A percentile compares a stretch with the other conserved stretches of the same genome.
Evolutionary conservation across 257 asterid species (phyloP).

Genomic region (Anisodus tanguticus): DNA sequence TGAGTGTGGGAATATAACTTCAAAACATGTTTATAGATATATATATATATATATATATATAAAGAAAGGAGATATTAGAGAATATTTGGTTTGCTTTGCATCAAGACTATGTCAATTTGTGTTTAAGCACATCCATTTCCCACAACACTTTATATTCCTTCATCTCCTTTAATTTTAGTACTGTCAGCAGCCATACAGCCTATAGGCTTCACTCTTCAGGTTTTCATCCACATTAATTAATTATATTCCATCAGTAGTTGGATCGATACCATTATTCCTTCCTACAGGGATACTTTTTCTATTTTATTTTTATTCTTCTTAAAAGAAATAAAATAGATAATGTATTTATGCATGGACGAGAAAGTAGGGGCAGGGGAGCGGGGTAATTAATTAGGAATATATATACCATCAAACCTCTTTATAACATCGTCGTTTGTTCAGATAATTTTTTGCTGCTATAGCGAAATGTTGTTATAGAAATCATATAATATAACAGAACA

Average conservation of each 20-base stretch:
- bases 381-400: background rate
- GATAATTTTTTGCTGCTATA: no score
- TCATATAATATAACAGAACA: no score
- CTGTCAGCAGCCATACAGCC: background rate
- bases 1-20: no score
- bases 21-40: no score
- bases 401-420: no score
- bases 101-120: conserved; percentile 26
- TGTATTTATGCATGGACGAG: conserved; percentile 23
- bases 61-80: conserved; percentile 30
- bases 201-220: background rate
- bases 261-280: background rate
- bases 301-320: conserved; percentile 9
- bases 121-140: conserved; percentile 41
- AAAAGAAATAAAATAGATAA: background rate
- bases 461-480: no score
- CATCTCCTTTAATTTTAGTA: conserved; percentile 35
- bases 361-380: background rate
- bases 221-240: conserved; percentile 19
- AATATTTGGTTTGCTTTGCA: conserved; percentile 43
- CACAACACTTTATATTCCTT: conserved; percentile 41
- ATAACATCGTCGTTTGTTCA: no score
- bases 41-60: no score
- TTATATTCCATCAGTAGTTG: background rate
- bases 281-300: background rate